Evolutionary conservation across 1,284 basidiomycete genomes (phyloP).

Genomic region (Rhodotorula glutinis): DNA sequence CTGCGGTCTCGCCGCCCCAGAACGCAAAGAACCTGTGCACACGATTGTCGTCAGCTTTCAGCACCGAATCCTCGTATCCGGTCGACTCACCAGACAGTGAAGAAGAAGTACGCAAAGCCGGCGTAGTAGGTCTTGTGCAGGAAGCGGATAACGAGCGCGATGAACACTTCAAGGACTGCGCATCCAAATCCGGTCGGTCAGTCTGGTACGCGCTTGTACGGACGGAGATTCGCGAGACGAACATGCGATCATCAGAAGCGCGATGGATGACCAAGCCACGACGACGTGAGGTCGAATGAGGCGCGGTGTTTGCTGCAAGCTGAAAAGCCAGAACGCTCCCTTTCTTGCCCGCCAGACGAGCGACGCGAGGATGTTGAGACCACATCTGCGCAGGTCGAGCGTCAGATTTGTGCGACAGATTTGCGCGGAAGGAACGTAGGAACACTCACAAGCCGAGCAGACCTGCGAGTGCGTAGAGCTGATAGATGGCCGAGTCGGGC

Average conservation of each 20-base stretch:
- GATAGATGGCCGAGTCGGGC: neutral
- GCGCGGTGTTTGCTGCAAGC: constrained; percentile 2
- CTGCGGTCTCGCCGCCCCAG: constrained; percentile 7
- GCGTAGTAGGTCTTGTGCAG: neutral
- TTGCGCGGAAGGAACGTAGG: no score
- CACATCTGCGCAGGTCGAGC: neutral
- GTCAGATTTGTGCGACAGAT: no score
- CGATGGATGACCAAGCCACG: constrained; percentile 9
- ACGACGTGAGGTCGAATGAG: constrained; percentile 12
- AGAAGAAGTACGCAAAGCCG: neutral
- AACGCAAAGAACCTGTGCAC: constrained; percentile 18
- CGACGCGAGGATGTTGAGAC: constrained; percentile 7
- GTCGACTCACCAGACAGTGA: constrained; percentile 12
- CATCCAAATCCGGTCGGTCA: no score
- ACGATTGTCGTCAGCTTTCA: no score
- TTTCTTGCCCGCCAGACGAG: neutral
- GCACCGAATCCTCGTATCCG: no score
- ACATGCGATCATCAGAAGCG: constrained; percentile 13
- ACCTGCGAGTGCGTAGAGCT: constrained; percentile 13
- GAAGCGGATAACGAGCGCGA: neutral
- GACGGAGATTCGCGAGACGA: no score
- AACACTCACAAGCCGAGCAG: neutral
- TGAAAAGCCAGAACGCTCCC: constrained; percentile 11
- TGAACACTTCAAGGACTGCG: constrained; percentile 17
- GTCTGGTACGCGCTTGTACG: no score